These are phyloP conservation scores for Boletus patriciae DNA, from an alignment of 768 basidiomycete species.

Conservation along the genomic window DNA sequence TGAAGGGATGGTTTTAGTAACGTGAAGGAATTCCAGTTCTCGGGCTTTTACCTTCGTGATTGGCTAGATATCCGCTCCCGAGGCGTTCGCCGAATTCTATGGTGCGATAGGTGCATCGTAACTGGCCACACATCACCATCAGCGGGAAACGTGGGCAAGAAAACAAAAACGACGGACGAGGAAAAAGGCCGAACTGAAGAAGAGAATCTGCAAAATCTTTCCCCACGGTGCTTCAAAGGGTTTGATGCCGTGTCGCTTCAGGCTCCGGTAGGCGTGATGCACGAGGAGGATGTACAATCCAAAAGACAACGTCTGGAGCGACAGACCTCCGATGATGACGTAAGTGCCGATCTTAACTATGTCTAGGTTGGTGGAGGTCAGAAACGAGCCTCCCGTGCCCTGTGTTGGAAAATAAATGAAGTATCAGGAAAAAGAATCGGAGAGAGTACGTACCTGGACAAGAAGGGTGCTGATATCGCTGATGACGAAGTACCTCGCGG, in stretches of 20 bases:
- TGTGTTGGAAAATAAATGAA: neutral
- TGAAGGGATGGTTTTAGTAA: no score
- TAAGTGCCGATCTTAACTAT: constrained; percentile 8
- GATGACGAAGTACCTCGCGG: constrained; percentile 25
- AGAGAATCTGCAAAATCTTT: constrained; percentile 17
- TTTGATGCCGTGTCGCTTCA: constrained; percentile 10
- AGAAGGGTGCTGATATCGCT: constrained; percentile 30
- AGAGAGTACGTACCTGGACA: constrained; percentile 24
- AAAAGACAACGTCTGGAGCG: constrained; percentile 28
- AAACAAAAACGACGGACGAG: constrained; percentile 18
- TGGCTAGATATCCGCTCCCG: constrained; percentile 17
- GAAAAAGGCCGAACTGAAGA: constrained; percentile 27
- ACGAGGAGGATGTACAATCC: constrained; percentile 21
- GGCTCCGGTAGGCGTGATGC: constrained; percentile 2
- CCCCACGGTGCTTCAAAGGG: constrained; percentile 19
- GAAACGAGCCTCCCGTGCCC: constrained; percentile 26
- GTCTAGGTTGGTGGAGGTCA: constrained; percentile 4
- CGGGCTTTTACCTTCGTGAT: constrained; percentile 26
- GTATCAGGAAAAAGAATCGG: neutral
- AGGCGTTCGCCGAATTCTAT: constrained; percentile 21
- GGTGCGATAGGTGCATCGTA: constrained; percentile 33
- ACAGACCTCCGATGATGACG: constrained; percentile 29
- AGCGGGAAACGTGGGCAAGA: neutral
- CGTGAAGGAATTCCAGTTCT: neutral
- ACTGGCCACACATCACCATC: neutral